These are phyloP conservation scores for Berkeleyomyces basicola DNA, from an alignment of 2,329 filamentous ascomycete genomes.

Conservation along the genomic window DNA sequence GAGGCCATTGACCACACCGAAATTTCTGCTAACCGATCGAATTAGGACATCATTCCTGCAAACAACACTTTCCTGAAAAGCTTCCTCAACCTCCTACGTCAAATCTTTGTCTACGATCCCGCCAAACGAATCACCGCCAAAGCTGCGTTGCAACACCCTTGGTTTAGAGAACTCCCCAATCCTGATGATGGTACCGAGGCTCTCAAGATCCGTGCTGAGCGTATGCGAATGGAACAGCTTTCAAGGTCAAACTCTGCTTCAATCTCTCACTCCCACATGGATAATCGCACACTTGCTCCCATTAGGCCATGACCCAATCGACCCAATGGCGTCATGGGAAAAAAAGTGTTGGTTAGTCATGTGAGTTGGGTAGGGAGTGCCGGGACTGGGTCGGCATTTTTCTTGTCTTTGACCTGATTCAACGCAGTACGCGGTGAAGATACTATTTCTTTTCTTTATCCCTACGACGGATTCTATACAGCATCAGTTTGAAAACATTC, in stretches of 20 bases:
- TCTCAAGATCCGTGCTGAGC: conserved; percentile 42
- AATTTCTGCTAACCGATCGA: conserved; percentile 15
- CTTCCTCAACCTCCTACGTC: conserved; percentile 47
- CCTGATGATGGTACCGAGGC: conserved; percentile 54
- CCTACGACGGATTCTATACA: no score
- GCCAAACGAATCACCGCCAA: conserved; percentile 48
- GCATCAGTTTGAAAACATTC: no score
- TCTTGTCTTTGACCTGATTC: no score
- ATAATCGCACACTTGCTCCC: conserved; percentile 5
- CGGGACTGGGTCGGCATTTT: no score
- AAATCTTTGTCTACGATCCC: conserved; percentile 54
- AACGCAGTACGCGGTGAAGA: no score
- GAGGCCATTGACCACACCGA: neutral
- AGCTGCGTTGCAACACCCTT: conserved; percentile 47
- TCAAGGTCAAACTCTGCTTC: conserved; percentile 4
- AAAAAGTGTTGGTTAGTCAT: neutral
- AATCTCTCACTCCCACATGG: neutral
- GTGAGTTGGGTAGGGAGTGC: neutral
- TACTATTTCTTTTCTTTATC: no score
- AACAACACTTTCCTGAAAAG: conserved; percentile 42
- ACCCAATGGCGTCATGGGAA: neutral
- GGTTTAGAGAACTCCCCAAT: conserved; percentile 47
- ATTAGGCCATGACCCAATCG: neutral
- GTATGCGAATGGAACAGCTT: conserved; percentile 29
- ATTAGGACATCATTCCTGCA: conserved; percentile 46